Evolutionary conservation across 305 asterid genomes (phyloP).

Genomic region (Galium porrigens): DNA sequence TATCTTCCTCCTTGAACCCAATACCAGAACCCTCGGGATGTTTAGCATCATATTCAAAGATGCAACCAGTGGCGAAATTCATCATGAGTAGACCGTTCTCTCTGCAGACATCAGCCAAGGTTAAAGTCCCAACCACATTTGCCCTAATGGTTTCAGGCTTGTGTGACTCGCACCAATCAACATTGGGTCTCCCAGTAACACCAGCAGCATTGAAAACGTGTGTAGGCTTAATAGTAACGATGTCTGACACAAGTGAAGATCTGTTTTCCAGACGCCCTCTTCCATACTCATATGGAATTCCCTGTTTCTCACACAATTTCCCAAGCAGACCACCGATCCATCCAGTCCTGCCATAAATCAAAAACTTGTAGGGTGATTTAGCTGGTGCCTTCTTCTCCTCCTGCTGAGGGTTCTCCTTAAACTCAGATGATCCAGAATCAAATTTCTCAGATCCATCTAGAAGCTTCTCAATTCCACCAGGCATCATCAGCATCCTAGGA

Average conservation of each 20-base stretch:
- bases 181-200: constrained; percentile 87
- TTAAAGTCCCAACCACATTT: constrained; percentile 74
- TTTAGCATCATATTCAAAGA: constrained; percentile 57
- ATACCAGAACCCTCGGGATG: constrained; percentile 83
- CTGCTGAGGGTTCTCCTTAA: constrained; percentile 29
- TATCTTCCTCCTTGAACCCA: constrained; percentile 78
- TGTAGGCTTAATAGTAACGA: constrained; percentile 55
- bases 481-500: constrained; percentile 86
- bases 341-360: constrained; percentile 76
- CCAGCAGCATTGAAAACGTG: constrained; percentile 92
- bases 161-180: constrained; percentile 90
- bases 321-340: constrained; percentile 90
- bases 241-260: constrained; percentile 40
- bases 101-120: constrained; percentile 68
- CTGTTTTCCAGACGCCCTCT: constrained; percentile 66
- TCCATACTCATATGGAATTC: constrained; percentile 58
- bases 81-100: constrained; percentile 54
- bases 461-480: constrained; percentile 59
- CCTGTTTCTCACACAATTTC: constrained; percentile 66
- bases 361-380: constrained; percentile 50
- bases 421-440: constrained; percentile 37
- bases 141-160: constrained; percentile 63
- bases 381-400: constrained; percentile 31
- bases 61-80: constrained; percentile 85
- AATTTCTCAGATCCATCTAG: constrained; percentile 52